These are phyloP conservation scores for Clarireedia hainanense DNA, from an alignment of 2,329 filamentous ascomycete genomes.

Conservation along the genomic window DNA sequence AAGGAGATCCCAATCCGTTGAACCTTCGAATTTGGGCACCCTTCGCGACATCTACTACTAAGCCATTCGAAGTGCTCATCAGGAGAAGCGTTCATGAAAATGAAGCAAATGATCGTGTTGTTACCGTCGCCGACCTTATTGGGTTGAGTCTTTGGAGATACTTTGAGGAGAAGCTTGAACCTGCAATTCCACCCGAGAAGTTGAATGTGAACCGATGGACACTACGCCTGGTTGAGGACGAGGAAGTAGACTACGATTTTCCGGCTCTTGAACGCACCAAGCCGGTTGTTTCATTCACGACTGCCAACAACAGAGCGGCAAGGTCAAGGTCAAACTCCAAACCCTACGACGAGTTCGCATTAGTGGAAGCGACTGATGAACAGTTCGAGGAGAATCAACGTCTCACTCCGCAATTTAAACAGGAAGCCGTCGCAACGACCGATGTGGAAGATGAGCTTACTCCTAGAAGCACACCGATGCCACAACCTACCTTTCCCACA, in stretches of 20 bases:
- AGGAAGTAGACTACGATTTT: conserved; percentile 80
- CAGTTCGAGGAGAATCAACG: conserved; percentile 63
- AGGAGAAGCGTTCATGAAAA: conserved; percentile 62
- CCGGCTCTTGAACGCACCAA: conserved; percentile 69
- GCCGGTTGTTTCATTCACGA: conserved; percentile 70
- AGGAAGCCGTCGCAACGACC: conserved; percentile 38
- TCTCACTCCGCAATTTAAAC: conserved; percentile 57
- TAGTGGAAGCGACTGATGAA: conserved; percentile 62
- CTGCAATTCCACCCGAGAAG: conserved; percentile 55
- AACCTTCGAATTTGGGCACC: conserved; percentile 71
- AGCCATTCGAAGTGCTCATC: conserved; percentile 65
- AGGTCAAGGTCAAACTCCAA: conserved; percentile 60
- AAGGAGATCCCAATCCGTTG: conserved; percentile 69
- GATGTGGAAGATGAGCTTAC: conserved; percentile 36
- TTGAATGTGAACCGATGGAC: conserved; percentile 77
- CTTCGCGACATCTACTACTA: conserved; percentile 56
- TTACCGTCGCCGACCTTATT: conserved; percentile 74
- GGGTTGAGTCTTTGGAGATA: conserved; percentile 73
- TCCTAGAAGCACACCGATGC: conserved; percentile 27
- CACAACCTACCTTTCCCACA: conserved; percentile 25
- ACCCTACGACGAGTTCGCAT: conserved; percentile 74
- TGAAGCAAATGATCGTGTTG: conserved; percentile 51
- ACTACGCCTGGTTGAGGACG: conserved; percentile 75
- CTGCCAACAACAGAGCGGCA: conserved; percentile 64
- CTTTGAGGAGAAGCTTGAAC: conserved; percentile 66